phyloP scores from a whole-genome alignment of 495 filamentous ascomycete species.

The Daldinia loculata region DNA sequence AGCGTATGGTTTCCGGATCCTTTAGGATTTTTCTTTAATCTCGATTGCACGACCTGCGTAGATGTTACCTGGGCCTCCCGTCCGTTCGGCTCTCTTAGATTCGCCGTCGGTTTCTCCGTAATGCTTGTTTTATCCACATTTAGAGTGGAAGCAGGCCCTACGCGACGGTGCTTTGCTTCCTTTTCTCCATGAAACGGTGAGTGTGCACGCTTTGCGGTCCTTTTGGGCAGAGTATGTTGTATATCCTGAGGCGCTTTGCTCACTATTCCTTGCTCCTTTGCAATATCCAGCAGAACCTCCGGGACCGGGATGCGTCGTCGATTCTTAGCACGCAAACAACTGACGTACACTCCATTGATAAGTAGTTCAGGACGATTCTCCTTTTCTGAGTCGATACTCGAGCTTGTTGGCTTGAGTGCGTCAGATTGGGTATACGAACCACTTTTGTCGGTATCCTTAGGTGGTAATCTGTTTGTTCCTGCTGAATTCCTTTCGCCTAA shows the following conservation, averaged over 20 bases:
- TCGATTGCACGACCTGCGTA: slow-evolving; percentile 38
- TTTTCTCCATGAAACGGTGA: slow-evolving; percentile 15
- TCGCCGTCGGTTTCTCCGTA: background rate
- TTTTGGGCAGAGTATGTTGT: slow-evolving; percentile 11
- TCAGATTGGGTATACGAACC: background rate
- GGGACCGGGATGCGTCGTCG: slow-evolving; percentile 33
- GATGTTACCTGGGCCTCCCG: slow-evolving; percentile 1
- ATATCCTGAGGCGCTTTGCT: slow-evolving; percentile 35
- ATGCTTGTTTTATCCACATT: background rate
- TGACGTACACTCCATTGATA: slow-evolving; percentile 34
- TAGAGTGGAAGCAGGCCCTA: slow-evolving; percentile 25
- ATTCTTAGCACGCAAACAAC: slow-evolving; percentile 36
- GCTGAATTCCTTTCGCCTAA: background rate
- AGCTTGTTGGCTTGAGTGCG: background rate
- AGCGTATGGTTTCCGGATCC: slow-evolving; percentile 53
- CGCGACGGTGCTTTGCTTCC: slow-evolving; percentile 39
- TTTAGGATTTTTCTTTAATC: slow-evolving; percentile 29
- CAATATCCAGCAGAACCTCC: slow-evolving; percentile 32
- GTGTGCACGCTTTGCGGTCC: slow-evolving; percentile 25
- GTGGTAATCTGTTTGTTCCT: slow-evolving; percentile 6
- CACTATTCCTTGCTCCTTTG: slow-evolving; percentile 50
- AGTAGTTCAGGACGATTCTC: slow-evolving; percentile 12
- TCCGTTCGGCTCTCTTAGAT: background rate
- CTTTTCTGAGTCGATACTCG: slow-evolving; percentile 3
- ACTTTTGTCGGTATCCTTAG: background rate